Evolutionary conservation across 1,284 basidiomycete species (phyloP), one percentile per base, ranked within the genome.

Genomic region (Neotropicomus parvogracilis): DNA sequence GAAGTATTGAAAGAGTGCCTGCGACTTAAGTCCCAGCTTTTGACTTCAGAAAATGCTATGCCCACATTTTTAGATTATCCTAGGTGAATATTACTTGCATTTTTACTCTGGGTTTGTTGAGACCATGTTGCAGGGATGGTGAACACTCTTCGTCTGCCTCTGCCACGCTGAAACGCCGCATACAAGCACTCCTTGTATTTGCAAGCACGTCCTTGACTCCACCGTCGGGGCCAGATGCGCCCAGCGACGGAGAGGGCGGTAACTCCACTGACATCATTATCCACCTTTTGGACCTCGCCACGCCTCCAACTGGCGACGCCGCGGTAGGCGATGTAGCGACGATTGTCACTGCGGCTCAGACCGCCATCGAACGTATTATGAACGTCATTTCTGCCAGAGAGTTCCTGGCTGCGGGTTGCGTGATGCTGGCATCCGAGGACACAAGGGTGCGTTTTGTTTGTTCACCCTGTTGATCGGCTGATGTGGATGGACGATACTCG

Each of bases 1-100:
- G 84, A 89, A 59, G 70, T 88, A 13, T 68, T 91, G 19, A 69
- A 69, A 19, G 92, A 95, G 66, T 75, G 80, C 7, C 70, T 75
- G 33, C 73, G 85, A 14, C 74, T 93, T 12, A 60, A 79, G n/a
- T 62, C 65, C 0, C 73, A 74, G 41, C 62, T 80, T n/a, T 54
- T 66, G 26, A 63, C 65, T 49, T 73, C 76, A 9, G 66, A 73
- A 14, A 64, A 60, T 19, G 55, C 58, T 0, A 62, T 66, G n/a
- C 62, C 72, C n/a, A 70, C 77, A 0, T 80, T 90, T 63, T 64
- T 88, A 49, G 77, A 83, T 48, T 67, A 71, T 34, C 65, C 73
- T 34, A 64, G 72, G 83, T 88, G 66, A 62, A 13, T 40, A 77
- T 70, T 36, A 32, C 50, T 32, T 45, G 28, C 38, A 0, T 14